phyloP scores from a whole-genome alignment of 169 alveolate species.

The Plasmodium vivax region DNA sequence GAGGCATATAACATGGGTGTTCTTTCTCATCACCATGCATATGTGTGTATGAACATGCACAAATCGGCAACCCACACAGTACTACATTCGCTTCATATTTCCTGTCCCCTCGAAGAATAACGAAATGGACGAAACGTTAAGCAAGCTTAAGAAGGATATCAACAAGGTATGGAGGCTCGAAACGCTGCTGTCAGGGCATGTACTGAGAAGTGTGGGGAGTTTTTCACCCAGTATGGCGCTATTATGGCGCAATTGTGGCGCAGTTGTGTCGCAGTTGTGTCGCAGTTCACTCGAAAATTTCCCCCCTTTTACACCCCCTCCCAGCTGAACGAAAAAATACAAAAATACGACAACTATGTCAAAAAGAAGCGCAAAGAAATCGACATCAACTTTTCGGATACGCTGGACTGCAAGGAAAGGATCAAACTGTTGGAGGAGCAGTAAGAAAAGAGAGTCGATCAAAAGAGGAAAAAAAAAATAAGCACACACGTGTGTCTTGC shows the following conservation, averaged over 20 bases:
- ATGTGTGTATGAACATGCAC: not conserved
- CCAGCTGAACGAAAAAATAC: conserved; percentile 48
- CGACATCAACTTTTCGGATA: conserved; percentile 60
- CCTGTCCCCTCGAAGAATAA: conserved; percentile 7
- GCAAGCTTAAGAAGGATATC: conserved; percentile 47
- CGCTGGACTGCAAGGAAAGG: conserved; percentile 61
- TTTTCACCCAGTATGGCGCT: not conserved
- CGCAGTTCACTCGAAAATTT: not conserved
- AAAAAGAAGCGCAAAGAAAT: conserved; percentile 69
- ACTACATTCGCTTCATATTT: not conserved
- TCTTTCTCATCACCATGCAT: not conserved
- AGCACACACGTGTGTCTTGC: not conserved
- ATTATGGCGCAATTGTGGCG: not conserved
- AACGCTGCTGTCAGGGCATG: not conserved
- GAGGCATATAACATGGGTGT: not conserved
- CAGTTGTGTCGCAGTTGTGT: not conserved
- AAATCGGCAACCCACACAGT: not conserved
- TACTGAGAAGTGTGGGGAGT: not conserved
- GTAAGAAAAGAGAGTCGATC: conserved; percentile 2
- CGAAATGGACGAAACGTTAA: conserved; percentile 66
- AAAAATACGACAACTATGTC: conserved; percentile 61
- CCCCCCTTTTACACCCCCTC: not conserved
- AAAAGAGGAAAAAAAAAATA: not conserved
- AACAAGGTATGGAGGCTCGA: conserved; percentile 30
- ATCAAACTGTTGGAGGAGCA: conserved; percentile 51